Evolutionary conservation across 805 yeast species (phyloP), one percentile per base, ranked within the genome.

Genomic region (Yarrowia bubula): DNA sequence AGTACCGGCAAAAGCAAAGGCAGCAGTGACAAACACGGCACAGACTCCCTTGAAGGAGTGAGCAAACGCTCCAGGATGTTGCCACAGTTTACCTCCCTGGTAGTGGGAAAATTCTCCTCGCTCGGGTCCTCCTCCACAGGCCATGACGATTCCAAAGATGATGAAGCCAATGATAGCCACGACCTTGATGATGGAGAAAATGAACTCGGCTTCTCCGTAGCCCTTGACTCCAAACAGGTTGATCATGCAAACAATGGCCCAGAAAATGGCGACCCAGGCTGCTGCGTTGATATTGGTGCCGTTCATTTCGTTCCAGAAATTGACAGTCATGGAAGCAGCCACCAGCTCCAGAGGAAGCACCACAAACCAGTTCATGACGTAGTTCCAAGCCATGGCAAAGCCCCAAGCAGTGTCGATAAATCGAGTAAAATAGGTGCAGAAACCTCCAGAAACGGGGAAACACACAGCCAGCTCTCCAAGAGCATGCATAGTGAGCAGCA

Each of bases 381-480:
- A 87, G 73, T 86, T 85, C 88, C 88, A 85, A 18, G 86, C 89
- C 71, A 86, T 83, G 17, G 89, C 84, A 70, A 86, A 85, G 1
- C 89, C 89, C 73, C 85, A 78, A 3, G 86, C 80, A 4, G 84
- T 84, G 66, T 85, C 88, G 51, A 85, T 77, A 68, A 86, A 81
- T 68, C 89, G 77, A 53, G 84, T 79, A 65, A 85, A 81, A 73
- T 80, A 84, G 60, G 82, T 79, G 66, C 82, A 81, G 71, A 84
- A 84, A 9, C 86, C 81, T 75, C 88, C 87, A 28, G 81, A 68
- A 71, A 79, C 85, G 68, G 82, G 88, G 79, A 77, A 88, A 70
- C 83, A 80, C 69, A 78, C 89, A 71, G 88, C 88, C 65, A 87
- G 78, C 73, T 87, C 91, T 63, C 92, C 92, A 66, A 88, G 81